Conservation (phyloP, 176 grass and related monocot genomes). For the Phyllostachys edulis region DNA sequence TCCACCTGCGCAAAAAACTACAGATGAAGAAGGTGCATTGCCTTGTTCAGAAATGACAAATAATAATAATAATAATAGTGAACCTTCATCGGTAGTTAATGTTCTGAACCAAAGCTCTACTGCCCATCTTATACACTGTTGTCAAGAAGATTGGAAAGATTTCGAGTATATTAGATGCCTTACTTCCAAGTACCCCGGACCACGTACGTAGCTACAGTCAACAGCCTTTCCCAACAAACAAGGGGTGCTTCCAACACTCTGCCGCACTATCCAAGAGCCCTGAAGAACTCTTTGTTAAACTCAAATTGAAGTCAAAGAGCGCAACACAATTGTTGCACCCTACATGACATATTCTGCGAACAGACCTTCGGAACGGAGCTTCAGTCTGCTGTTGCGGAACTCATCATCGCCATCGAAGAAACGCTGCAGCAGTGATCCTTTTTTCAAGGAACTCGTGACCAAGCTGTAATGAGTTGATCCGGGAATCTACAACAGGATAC, state of each 20-base stretch:
- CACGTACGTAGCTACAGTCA: slow-evolving; percentile 78
- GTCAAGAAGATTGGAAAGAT: neutral
- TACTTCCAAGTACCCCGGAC: slow-evolving; percentile 81
- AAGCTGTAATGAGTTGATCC: slow-evolving; percentile 89
- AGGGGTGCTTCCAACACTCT: slow-evolving; percentile 82
- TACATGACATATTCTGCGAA: neutral
- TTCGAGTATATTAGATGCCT: slow-evolving; percentile 4
- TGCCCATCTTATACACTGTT: neutral
- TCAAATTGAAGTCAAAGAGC: neutral
- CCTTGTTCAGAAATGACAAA: neutral
- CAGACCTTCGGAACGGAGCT: slow-evolving; percentile 88
- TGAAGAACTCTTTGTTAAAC: slow-evolving; percentile 2
- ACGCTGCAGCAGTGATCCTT: slow-evolving; percentile 80
- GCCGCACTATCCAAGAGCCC: slow-evolving; percentile 98
- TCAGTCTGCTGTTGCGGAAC: slow-evolving; percentile 89
- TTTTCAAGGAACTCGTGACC: slow-evolving; percentile 59
- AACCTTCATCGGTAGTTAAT: neutral
- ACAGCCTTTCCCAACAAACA: slow-evolving; percentile 94
- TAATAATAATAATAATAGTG: neutral
- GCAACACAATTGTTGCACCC: neutral
- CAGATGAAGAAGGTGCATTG: slow-evolving; percentile 1
- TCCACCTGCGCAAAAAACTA: slow-evolving; percentile 56
- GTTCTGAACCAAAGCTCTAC: slow-evolving; percentile 19
- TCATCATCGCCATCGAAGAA: slow-evolving; percentile 93
- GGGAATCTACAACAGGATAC: slow-evolving; percentile 60